Conservation (phyloP, 306 rosid genomes). For the Cicer arietinum region DNA sequence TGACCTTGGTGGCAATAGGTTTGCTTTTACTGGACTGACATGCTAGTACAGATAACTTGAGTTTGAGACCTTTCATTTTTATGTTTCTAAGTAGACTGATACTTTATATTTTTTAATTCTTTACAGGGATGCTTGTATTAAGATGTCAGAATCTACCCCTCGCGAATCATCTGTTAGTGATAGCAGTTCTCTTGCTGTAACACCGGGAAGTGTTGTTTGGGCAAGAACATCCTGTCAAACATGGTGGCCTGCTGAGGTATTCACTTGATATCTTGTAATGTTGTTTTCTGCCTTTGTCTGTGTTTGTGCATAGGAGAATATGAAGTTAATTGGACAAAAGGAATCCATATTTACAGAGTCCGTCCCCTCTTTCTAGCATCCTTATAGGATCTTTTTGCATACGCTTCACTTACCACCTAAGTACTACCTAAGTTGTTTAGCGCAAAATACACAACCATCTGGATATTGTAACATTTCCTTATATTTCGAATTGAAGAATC, state of each 20-base stretch:
- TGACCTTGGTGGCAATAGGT: constrained; percentile 49
- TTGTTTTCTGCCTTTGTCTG: neutral
- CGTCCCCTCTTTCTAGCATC: neutral
- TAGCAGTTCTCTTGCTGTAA: constrained; percentile 47
- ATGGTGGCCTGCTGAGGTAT: constrained; percentile 81
- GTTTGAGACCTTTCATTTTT: constrained; percentile 23
- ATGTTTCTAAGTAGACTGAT: constrained; percentile 23
- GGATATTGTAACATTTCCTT: constrained; percentile 15
- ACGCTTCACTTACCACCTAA: neutral
- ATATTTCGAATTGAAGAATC: constrained; percentile 30
- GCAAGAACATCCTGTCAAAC: constrained; percentile 50
- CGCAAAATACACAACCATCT: constrained; percentile 27
- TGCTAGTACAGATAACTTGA: constrained; percentile 32
- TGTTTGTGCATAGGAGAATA: constrained; percentile 33
- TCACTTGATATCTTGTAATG: constrained; percentile 3
- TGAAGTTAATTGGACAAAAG: constrained; percentile 18
- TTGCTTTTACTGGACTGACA: constrained; percentile 29
- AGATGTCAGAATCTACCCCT: constrained; percentile 43
- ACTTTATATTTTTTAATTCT: neutral
- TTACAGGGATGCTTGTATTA: constrained; percentile 46
- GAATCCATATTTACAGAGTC: neutral
- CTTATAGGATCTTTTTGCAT: constrained; percentile 34
- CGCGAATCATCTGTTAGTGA: constrained; percentile 52
- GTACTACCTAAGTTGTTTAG: constrained; percentile 9
- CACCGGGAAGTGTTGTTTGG: constrained; percentile 65